Conservation (phyloP, 352 stramenopile species). For the Phytophthora boehmeriae region DNA sequence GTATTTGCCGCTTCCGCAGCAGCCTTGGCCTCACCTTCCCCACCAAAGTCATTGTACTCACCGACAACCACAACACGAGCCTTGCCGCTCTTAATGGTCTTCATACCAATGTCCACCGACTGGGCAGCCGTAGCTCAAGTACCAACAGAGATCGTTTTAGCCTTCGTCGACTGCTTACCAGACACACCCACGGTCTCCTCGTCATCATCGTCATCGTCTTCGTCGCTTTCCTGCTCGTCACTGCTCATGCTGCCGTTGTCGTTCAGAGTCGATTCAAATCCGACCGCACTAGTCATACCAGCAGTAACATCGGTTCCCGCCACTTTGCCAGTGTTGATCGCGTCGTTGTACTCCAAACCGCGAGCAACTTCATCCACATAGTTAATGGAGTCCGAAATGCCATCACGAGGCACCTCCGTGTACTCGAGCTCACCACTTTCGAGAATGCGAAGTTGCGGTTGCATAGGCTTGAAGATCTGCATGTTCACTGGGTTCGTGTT, state of each 20-base stretch:
- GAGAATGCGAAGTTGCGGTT: slow-evolving; percentile 61
- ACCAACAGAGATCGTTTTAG: slow-evolving; percentile 73
- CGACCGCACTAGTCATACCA: slow-evolving; percentile 50
- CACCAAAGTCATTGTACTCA: slow-evolving; percentile 88
- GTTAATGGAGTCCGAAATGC: slow-evolving; percentile 56
- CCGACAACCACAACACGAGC: slow-evolving; percentile 86
- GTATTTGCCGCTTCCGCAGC: slow-evolving; percentile 18
- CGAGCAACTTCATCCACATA: slow-evolving; percentile 75
- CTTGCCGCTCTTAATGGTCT: slow-evolving; percentile 90
- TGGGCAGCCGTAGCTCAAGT: slow-evolving; percentile 87
- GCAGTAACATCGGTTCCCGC: slow-evolving; percentile 28
- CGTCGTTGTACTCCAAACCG: slow-evolving; percentile 58
- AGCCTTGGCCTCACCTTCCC: slow-evolving; percentile 67
- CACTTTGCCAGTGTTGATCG: slow-evolving; percentile 30
- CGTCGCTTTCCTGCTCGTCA: slow-evolving; percentile 50
- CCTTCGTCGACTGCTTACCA: slow-evolving; percentile 14
- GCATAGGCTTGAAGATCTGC: slow-evolving; percentile 54
- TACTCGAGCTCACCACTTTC: slow-evolving; percentile 62
- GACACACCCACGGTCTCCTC: slow-evolving; percentile 13
- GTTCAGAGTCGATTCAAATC: slow-evolving; percentile 64
- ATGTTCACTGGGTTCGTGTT: slow-evolving; percentile 63
- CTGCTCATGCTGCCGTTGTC: slow-evolving; percentile 47
- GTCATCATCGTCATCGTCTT: slow-evolving; percentile 41
- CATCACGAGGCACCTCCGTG: slow-evolving; percentile 53
- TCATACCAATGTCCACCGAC: slow-evolving; percentile 87